A percentile compares a stretch with the other conserved stretches of the same genome.
Evolutionary conservation across 23 red algal genomes (phyloP).

Genomic region (Chondrus crispus): DNA sequence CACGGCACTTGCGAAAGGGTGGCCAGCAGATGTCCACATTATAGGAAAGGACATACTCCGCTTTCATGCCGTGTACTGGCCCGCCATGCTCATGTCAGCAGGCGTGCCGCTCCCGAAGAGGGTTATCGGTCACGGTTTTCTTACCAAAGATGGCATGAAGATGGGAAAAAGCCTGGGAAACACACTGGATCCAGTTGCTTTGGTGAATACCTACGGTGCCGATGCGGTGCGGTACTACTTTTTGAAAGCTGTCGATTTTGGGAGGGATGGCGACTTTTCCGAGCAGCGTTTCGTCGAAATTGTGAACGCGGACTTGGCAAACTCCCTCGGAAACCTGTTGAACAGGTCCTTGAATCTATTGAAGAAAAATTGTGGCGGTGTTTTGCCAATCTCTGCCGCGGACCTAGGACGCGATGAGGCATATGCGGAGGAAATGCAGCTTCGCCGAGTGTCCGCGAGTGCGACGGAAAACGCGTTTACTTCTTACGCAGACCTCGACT

Average conservation of each 20-base stretch:
- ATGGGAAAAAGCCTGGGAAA: constrained; percentile 99
- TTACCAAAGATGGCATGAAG: constrained; percentile 99
- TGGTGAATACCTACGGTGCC: constrained; percentile 79
- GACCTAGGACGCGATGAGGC: constrained; percentile 22
- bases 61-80: constrained; percentile 99
- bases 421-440: background rate
- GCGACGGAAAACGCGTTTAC: constrained; percentile 24
- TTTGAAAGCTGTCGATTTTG: constrained; percentile 87
- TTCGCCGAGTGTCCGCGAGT: constrained; percentile 34
- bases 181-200: constrained; percentile 68
- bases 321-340: constrained; percentile 86
- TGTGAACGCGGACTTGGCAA: constrained; percentile 97
- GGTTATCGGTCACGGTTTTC: constrained; percentile 93
- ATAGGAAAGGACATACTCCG: constrained; percentile 98
- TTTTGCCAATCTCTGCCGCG: constrained; percentile 50
- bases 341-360: constrained; percentile 81
- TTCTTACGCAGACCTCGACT: constrained; percentile 63
- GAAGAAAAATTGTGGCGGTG: constrained; percentile 57
- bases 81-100: constrained; percentile 95
- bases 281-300: constrained; percentile 78
- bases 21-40: constrained; percentile 93
- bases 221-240: constrained; percentile 98
- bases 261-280: constrained; percentile 90
- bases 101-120: constrained; percentile 73
- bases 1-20: constrained; percentile 32